phyloP scores from a whole-genome alignment of 208 protist species.

The Acanthamoeba sp. region DNA sequence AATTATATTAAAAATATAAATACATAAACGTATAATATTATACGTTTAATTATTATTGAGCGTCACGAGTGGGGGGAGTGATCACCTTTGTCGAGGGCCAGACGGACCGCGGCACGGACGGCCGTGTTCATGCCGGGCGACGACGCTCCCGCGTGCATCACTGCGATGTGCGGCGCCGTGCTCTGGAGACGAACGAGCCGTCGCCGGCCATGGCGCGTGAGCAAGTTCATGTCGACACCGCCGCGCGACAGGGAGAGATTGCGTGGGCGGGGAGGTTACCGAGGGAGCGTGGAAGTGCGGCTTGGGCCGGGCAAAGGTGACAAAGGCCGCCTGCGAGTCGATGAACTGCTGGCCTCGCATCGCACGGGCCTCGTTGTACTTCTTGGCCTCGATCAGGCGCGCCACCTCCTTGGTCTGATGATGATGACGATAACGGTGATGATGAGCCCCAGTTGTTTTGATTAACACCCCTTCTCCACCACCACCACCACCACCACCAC shows the following conservation, averaged over 20 bases:
- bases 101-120: slow-evolving; percentile 75
- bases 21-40: no score
- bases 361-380: slow-evolving; percentile 67
- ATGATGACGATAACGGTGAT: no score
- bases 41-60: no score
- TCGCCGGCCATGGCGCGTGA: no score
- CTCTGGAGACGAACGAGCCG: background rate
- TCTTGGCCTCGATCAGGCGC: slow-evolving; percentile 65
- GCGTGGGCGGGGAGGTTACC: background rate
- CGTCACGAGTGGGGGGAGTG: no score
- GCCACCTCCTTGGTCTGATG: slow-evolving; percentile 70
- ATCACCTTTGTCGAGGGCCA: slow-evolving; percentile 28
- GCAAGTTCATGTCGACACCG: no score
- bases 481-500: no score
- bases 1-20: no score
- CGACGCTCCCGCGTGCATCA: slow-evolving; percentile 85
- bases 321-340: slow-evolving; percentile 67
- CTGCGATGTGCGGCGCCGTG: slow-evolving; percentile 63
- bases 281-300: slow-evolving; percentile 8
- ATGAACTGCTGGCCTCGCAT: slow-evolving; percentile 73
- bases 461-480: no score
- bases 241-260: no score
- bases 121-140: slow-evolving; percentile 88
- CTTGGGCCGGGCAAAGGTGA: slow-evolving; percentile 42
- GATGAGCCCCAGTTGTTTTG: no score